Conservation (phyloP, 768 basidiomycete species). For the Boletellus ananas region DNA sequence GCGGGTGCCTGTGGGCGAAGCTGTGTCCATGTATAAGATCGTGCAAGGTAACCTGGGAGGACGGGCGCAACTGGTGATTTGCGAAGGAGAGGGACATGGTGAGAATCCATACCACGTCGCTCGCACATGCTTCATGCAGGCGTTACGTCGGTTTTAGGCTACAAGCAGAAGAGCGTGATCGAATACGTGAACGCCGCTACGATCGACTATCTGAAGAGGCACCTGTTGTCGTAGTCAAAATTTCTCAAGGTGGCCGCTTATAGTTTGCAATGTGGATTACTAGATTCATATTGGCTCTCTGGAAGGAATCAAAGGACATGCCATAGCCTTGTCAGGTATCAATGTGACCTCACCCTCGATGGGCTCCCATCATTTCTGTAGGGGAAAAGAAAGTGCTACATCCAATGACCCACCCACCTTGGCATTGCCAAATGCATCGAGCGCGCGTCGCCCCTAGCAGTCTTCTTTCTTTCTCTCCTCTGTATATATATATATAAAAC, state of each 20-base stretch:
- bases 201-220: conserved; percentile 36
- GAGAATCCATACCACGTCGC: conserved; percentile 3
- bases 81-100: conserved; percentile 44
- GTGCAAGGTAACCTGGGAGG: conserved; percentile 22
- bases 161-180: conserved; percentile 42
- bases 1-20: conserved; percentile 38
- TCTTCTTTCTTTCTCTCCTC: background rate
- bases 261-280: background rate
- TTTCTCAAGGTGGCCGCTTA: conserved; percentile 1
- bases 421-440: background rate
- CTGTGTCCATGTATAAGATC: conserved; percentile 36
- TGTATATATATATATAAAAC: background rate
- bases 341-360: background rate
- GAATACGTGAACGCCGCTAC: conserved; percentile 41
- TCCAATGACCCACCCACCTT: background rate
- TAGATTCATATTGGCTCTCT: background rate
- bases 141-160: conserved; percentile 25
- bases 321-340: background rate
- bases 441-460: background rate
- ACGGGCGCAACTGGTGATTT: conserved; percentile 36
- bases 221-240: conserved; percentile 24
- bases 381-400: background rate
- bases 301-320: background rate
- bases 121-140: conserved; percentile 2
- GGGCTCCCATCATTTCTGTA: background rate